A percentile compares a stretch with the other conserved stretches of the same genome.
Conservation (phyloP, 2,329 filamentous ascomycete species). For the Penicillium sp. region DNA sequence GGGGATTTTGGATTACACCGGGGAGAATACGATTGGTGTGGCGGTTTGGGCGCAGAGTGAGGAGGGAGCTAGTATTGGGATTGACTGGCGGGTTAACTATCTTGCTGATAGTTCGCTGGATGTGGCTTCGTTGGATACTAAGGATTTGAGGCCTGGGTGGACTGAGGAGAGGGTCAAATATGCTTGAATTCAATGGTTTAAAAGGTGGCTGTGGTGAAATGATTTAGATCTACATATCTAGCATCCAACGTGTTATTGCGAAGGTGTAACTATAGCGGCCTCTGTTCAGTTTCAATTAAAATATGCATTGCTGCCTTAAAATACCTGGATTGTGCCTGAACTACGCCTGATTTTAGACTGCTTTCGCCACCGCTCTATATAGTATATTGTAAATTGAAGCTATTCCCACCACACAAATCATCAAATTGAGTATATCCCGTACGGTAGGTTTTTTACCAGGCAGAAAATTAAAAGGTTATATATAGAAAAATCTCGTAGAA, state of each 20-base stretch:
- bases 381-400: too few relatives aligned
- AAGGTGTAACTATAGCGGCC: too few relatives aligned
- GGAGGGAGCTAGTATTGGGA: constrained; percentile 49
- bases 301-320: too few relatives aligned
- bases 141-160: constrained; percentile 55
- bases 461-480: too few relatives aligned
- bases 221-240: not conserved
- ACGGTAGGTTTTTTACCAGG: too few relatives aligned
- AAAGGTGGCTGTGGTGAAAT: not conserved
- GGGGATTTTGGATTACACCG: constrained; percentile 57
- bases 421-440: too few relatives aligned
- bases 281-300: too few relatives aligned
- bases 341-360: too few relatives aligned
- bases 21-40: constrained; percentile 57
- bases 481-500: too few relatives aligned
- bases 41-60: constrained; percentile 60
- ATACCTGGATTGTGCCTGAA: too few relatives aligned
- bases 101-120: constrained; percentile 53
- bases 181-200: constrained; percentile 17
- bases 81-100: constrained; percentile 56
- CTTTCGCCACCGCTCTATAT: too few relatives aligned
- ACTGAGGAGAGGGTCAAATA: constrained; percentile 37
- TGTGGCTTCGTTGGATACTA: constrained; percentile 46
- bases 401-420: too few relatives aligned
- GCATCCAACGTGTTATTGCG: not conserved